Percentiles rank a stretch among this genome's conserved stretches.
phyloP scores from a whole-genome alignment of 2,329 filamentous ascomycete species.

The Paecilomyces variotii region DNA sequence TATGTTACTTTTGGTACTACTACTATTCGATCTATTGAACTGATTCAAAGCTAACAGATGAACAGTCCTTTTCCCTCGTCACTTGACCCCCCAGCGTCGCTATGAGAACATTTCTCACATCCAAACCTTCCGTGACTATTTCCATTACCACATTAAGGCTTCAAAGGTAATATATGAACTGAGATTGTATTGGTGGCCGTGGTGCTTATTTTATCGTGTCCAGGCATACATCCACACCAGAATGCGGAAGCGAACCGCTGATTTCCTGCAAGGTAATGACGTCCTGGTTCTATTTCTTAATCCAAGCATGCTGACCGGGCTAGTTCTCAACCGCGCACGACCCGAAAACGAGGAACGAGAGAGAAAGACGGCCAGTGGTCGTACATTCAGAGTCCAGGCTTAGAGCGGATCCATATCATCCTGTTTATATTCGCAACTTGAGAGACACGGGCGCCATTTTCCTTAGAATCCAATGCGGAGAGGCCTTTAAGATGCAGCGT shows the following conservation, averaged over 20 bases:
- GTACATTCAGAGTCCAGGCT: constrained; percentile 69
- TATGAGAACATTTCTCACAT: constrained; percentile 97
- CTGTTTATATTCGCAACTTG: background rate
- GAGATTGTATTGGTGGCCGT: constrained; percentile 4
- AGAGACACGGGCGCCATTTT: background rate
- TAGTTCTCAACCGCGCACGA: constrained; percentile 89
- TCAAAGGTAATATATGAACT: constrained; percentile 57
- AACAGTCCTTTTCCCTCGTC: constrained; percentile 85
- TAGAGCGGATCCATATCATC: constrained; percentile 13
- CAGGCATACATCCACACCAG: constrained; percentile 94
- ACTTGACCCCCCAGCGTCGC: constrained; percentile 82
- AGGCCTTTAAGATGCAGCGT: background rate
- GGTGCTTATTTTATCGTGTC: constrained; percentile 1
- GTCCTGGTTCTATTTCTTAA: background rate
- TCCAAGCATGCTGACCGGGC: constrained; percentile 25
- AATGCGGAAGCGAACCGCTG: constrained; percentile 94
- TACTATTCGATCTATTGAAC: background rate
- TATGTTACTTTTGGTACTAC: constrained; percentile 91
- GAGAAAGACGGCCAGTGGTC: constrained; percentile 92
- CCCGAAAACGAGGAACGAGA: constrained; percentile 97
- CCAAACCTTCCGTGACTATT: constrained; percentile 99
- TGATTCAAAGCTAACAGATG: constrained; percentile 7
- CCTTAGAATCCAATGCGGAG: background rate
- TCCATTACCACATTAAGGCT: constrained; percentile 99
- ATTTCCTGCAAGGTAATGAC: constrained; percentile 84